Base-by-base conservation (phyloP, 345 rosid species). In the Bruguiera sexangula region DNA sequence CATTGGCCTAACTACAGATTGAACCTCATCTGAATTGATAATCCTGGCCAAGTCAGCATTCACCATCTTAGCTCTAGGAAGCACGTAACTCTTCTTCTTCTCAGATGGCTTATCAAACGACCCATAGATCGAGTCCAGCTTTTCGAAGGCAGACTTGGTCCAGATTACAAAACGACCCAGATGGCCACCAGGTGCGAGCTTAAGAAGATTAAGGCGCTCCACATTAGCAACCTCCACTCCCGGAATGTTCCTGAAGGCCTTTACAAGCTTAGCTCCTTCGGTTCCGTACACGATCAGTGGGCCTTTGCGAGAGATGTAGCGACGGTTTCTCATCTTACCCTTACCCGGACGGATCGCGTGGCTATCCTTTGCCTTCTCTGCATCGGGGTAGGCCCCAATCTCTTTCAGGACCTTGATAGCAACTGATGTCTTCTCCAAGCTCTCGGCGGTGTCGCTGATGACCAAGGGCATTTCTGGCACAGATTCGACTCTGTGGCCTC, bases 141-240 rank as follows among this genome's bases (percentile, higher is more conserved):
- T 95, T 79, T 95, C 99, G 10, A 92, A 84, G n/a, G 98, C 99
- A 2, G 94, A 85, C 65, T 88, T 92, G 8, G 99, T 92, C 99
- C 99, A 95, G 62, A 95, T 86, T 22, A 95, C 88, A 67, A 95
- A 90, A 66, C 99, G 72, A 18, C 99, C 99, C 2, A 95, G 84
- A 69, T 95, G 99, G 19, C 99, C 99, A 73, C 99, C 99, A 6
- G 99, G 99, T 24, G 99, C 98, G 5, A 95, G 79, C 77, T 90
- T 95, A 81, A 92, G 71, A 60, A 95, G 78, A 57, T 86, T 92
- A 39, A 95, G 85, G 63, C 99, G 81, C 67, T 92, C 96, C 1
- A 92, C 96, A 43, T 90, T 93, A 27, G 88, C 90, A 1, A 95
- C 82, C 79, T 95, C 99, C 6, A 95, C 97, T 18, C 99, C 99